phyloP scores from a whole-genome alignment of 306 rosid species.

The Pyrus communis region DNA sequence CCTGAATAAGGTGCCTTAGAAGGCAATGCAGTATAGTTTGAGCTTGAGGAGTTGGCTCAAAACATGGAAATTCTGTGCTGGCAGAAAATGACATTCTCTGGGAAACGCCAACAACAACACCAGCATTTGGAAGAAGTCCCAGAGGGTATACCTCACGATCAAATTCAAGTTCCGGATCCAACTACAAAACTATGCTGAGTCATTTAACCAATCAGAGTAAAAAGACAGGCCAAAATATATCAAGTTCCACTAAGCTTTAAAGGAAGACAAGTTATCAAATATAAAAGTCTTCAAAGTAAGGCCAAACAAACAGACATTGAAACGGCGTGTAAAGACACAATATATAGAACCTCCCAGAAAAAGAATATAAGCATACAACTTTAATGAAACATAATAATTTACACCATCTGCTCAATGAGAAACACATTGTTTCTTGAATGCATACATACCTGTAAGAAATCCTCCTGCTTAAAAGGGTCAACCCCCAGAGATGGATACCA shows the following conservation, averaged over 20 bases:
- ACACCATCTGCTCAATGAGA: not conserved
- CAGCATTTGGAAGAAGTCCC: constrained; percentile 97
- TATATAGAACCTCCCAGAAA: not conserved
- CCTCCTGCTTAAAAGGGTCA: constrained; percentile 92
- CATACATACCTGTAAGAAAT: constrained; percentile 81
- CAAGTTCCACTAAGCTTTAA: constrained; percentile 9
- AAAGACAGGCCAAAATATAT: constrained; percentile 10
- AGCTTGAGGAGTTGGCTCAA: constrained; percentile 98
- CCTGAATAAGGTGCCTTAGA: constrained; percentile 97
- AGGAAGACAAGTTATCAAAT: not conserved
- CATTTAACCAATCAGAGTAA: constrained; percentile 15
- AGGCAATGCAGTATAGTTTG: constrained; percentile 96
- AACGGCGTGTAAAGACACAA: not conserved
- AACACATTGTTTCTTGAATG: not conserved
- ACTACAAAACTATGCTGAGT: constrained; percentile 35
- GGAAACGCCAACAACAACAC: constrained; percentile 90
- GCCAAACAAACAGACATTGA: not conserved
- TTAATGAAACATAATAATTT: not conserved
- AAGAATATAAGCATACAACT: constrained; percentile 4
- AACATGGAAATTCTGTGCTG: constrained; percentile 94
- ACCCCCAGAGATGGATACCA: constrained; percentile 96
- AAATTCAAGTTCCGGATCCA: constrained; percentile 99
- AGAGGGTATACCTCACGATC: constrained; percentile 97
- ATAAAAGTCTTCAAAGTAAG: not conserved
- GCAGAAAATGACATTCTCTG: constrained; percentile 95